These are phyloP conservation scores for Ambrosia artemisiifolia DNA, from an alignment of 129 eudicot genomes.

Conservation along the genomic window DNA sequence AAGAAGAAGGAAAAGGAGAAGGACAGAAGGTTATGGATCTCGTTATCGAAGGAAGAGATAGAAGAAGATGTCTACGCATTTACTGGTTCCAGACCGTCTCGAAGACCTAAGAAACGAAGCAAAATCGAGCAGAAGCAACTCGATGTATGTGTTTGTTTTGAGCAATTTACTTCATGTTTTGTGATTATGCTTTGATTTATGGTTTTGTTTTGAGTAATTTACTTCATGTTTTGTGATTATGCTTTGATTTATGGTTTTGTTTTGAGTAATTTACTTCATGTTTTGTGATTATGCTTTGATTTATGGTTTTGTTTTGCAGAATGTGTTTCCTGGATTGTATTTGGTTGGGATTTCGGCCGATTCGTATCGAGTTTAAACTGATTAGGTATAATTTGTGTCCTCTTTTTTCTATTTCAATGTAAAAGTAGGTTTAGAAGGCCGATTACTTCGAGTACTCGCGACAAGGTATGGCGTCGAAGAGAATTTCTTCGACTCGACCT, in stretches of 20 bases:
- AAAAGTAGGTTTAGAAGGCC: too few relatives aligned
- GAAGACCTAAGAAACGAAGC: conserved; percentile 49
- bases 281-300: background rate
- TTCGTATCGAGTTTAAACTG: conserved; percentile 37
- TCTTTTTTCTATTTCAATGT: too few relatives aligned
- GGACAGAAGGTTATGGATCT: conserved; percentile 51
- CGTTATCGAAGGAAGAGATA: conserved; percentile 65
- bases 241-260: background rate
- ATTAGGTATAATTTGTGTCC: background rate
- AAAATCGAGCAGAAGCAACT: conserved; percentile 49
- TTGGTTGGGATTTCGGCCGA: conserved; percentile 57
- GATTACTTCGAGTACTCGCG: too few relatives aligned
- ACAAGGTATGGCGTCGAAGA: too few relatives aligned
- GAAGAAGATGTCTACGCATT: conserved; percentile 59
- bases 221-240: background rate
- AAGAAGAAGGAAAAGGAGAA: background rate
- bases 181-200: too few relatives aligned
- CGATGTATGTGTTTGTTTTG: conserved; percentile 41
- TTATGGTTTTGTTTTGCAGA: conserved; percentile 27
- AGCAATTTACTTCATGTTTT: too few relatives aligned
- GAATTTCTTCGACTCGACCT: too few relatives aligned
- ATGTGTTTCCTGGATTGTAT: conserved; percentile 52
- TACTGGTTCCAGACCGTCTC: conserved; percentile 53
- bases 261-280: background rate
- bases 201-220: too few relatives aligned